Evolutionary conservation across 129 eudicot species (phyloP).

Genomic region (Centella asiatica): DNA sequence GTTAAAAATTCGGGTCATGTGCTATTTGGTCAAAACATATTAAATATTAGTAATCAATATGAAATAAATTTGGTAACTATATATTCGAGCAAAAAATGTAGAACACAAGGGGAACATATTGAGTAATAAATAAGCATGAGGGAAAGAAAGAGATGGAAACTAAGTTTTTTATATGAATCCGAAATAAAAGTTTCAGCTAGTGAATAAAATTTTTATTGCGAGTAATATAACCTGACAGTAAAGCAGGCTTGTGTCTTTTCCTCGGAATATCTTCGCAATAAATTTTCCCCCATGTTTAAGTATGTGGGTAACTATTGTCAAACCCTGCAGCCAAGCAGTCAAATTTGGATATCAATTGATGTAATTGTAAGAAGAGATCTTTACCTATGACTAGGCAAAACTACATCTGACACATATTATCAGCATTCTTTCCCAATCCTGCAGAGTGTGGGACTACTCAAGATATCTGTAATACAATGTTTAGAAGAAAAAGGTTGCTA

Average conservation of each 20-base stretch:
- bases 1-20: no score
- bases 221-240: conserved; percentile 69
- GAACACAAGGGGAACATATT: no score
- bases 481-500: no score
- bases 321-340: conserved; percentile 52
- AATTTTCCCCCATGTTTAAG: conserved; percentile 88
- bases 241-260: conserved; percentile 95
- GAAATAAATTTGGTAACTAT: no score
- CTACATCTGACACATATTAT: neutral
- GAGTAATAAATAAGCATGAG: no score
- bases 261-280: conserved; percentile 95
- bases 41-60: no score
- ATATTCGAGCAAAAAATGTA: no score
- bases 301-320: conserved; percentile 94
- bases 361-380: conserved; percentile 2
- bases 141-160: neutral
- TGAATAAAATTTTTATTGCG: neutral
- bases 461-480: no score
- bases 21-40: no score
- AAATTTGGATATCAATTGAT: neutral
- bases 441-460: no score
- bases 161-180: neutral
- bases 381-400: conserved; percentile 1
- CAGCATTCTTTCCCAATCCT: neutral
- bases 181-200: neutral